Percentiles rank a stretch among this genome's conserved stretches.
Evolutionary conservation across 768 basidiomycete species (phyloP).

Genomic region (Naganishia randhawae): DNA sequence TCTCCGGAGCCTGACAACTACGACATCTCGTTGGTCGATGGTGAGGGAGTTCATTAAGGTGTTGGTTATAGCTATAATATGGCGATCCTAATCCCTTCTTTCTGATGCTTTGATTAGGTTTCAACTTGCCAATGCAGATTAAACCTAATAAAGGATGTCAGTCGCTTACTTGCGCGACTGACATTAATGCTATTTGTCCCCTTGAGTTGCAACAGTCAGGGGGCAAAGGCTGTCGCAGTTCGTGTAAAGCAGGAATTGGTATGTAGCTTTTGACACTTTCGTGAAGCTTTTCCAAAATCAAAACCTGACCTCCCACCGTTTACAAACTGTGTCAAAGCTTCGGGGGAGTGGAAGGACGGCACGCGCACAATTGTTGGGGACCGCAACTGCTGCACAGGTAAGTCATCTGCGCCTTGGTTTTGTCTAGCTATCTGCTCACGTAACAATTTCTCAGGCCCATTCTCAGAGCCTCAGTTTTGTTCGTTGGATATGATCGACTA

Average conservation of each 20-base stretch:
- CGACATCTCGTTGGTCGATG: slow-evolving; percentile 17
- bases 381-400: slow-evolving; percentile 15
- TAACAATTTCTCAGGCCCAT: neutral
- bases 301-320: neutral
- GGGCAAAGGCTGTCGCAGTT: neutral
- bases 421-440: neutral
- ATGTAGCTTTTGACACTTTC: neutral
- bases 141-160: neutral
- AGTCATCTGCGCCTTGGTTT: neutral
- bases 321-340: neutral
- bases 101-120: neutral
- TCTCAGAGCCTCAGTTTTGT: neutral
- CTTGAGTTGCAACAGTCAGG: neutral
- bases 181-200: neutral
- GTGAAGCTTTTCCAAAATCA: neutral
- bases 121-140: slow-evolving; percentile 12
- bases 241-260: neutral
- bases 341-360: neutral
- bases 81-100: neutral
- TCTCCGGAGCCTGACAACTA: neutral
- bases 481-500: neutral
- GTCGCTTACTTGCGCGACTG: neutral
- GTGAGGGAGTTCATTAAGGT: neutral
- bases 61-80: neutral
- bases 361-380: neutral